Base-by-base conservation (phyloP, 192 early-diverging fungal species). In the Gamsiella multidivaricata region DNA sequence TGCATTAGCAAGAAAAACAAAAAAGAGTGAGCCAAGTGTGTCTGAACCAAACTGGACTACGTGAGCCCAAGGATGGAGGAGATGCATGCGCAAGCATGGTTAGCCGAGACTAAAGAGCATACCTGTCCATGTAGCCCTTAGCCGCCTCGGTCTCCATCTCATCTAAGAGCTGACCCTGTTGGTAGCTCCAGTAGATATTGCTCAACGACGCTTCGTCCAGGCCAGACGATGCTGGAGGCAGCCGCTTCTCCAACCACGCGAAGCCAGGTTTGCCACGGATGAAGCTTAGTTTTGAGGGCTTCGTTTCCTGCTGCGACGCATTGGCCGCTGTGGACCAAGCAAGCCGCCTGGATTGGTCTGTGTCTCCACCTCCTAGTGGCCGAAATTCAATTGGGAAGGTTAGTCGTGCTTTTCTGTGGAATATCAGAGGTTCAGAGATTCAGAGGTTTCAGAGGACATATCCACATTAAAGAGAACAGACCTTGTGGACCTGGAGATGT, bases 51-150 rank as follows among this genome's bases (percentile, higher is more conserved):
- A n/a, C n/a, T n/a, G n/a, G n/a, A n/a, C n/a, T n/a, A n/a, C n/a
- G n/a, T n/a, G n/a, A n/a, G n/a, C n/a, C n/a, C 18, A 5, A 34
- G 23, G 11, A 61, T 2, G 29, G 22, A 45, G 47, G 11, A 25
- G 9, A 25, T 17, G 33, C 29, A 11, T 61, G 29, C 34, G 25
- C 25, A 47, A 17, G 26, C 8, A 29, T 29, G 32, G 31, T 47
- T 45, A n/a, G 26, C 34, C 8, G 34, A 36, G 20, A 49, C 59
- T 29, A 9, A 23, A 37, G 43, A 7, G n/a, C 26, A 42, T 63
- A 73, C 70, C 70, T 57, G 62, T 73, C 70, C 1, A 73, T 45
- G 33, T 73, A 73, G 15, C 70, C 70, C 31, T 73, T 73, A 12
- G 70, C 61, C 7, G 70, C 70, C 28, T 73, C 70, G 29, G 59